Conservation (phyloP, 1,284 basidiomycete species). For the Sphaerobolus stellatus region DNA sequence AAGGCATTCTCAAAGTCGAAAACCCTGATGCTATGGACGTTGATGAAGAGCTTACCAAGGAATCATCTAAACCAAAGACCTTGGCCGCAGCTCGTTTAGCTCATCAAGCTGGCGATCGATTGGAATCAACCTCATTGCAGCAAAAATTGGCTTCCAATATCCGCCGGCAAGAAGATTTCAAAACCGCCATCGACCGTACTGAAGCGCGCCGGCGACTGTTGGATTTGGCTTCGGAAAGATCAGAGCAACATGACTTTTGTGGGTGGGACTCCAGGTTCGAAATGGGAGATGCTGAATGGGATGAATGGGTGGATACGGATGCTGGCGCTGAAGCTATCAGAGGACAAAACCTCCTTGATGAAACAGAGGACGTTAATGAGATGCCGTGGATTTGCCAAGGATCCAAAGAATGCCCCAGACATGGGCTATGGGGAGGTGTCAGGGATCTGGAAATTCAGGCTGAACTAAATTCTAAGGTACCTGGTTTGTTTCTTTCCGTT, state of each 20-base stretch:
- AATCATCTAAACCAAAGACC: no score
- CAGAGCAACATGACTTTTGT: constrained; percentile 63
- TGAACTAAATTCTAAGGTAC: constrained; percentile 36
- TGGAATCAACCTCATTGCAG: no score
- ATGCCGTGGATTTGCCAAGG: constrained; percentile 75
- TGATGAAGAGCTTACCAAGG: constrained; percentile 10
- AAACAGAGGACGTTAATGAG: constrained; percentile 39
- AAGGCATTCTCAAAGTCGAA: neutral
- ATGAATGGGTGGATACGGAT: constrained; percentile 40
- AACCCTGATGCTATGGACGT: constrained; percentile 1
- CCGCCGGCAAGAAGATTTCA: constrained; percentile 57
- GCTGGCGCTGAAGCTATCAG: constrained; percentile 24
- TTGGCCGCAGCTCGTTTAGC: no score
- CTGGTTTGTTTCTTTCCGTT: neutral
- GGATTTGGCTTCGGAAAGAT: constrained; percentile 60
- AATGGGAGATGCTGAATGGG: constrained; percentile 73
- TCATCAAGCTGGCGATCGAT: no score
- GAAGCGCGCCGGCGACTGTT: constrained; percentile 66
- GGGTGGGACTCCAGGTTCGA: constrained; percentile 85
- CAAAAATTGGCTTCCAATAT: constrained; percentile 54
- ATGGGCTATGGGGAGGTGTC: constrained; percentile 81
- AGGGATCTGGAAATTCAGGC: constrained; percentile 67
- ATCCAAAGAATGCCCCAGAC: constrained; percentile 72
- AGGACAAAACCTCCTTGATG: constrained; percentile 34
- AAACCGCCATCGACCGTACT: constrained; percentile 64